Conservation (phyloP, 371 early-diverging fungal species). For the Zopfochytrium polystomum region DNA sequence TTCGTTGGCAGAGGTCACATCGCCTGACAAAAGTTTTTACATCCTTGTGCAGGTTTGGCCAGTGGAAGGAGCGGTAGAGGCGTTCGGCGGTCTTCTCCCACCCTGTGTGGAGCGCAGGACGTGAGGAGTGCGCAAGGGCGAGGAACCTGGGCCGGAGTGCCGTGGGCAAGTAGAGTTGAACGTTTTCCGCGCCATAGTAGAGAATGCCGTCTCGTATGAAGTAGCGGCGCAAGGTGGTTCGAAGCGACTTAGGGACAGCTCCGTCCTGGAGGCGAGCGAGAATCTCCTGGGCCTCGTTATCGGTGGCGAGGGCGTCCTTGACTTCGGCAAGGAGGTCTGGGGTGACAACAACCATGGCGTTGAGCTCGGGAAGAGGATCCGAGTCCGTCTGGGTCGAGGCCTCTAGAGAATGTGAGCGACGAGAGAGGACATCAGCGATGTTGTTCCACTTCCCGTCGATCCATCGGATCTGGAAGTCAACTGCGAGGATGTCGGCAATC, state of each 20-base stretch:
- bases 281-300: background rate
- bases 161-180: background rate
- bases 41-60: background rate
- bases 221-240: constrained; percentile 8
- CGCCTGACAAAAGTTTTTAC: background rate
- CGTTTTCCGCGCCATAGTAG: background rate
- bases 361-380: background rate
- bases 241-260: background rate
- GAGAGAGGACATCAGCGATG: constrained; percentile 3
- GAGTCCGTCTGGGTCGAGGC: background rate
- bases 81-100: background rate
- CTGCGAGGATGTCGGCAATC: background rate
- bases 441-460: constrained; percentile 5
- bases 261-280: background rate
- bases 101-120: constrained; percentile 13
- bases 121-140: background rate
- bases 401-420: background rate
- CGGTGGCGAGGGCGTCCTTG: background rate
- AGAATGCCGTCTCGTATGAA: background rate
- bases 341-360: background rate
- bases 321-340: background rate
- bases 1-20: background rate
- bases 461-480: constrained; percentile 13
- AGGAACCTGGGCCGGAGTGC: background rate
- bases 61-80: background rate